phyloP scores from a whole-genome alignment of 345 rosid species.

The Erucastrum elatum region DNA sequence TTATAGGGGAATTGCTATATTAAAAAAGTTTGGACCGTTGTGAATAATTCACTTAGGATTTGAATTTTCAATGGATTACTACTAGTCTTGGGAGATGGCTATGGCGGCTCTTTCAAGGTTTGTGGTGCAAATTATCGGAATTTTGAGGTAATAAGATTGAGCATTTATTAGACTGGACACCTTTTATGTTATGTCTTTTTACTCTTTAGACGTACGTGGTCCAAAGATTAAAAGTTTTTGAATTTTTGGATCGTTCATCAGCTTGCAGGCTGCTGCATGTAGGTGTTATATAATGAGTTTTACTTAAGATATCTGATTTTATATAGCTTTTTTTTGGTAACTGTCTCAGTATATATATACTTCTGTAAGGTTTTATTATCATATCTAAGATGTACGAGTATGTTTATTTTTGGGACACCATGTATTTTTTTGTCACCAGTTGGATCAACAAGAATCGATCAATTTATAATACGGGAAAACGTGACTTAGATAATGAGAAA shows the following conservation, averaged over 20 bases:
- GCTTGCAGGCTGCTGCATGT: neutral
- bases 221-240: neutral
- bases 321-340: too few relatives aligned
- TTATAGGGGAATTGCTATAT: neutral
- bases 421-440: too few relatives aligned
- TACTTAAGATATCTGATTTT: too few relatives aligned
- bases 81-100: constrained; percentile 6
- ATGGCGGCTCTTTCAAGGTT: neutral
- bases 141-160: constrained; percentile 1
- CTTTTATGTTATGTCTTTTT: neutral
- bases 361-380: neutral
- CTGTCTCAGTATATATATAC: too few relatives aligned
- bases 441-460: too few relatives aligned
- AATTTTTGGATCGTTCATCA: neutral
- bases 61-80: constrained; percentile 23
- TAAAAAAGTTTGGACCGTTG: constrained; percentile 1
- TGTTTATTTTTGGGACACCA: neutral
- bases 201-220: neutral
- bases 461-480: too few relatives aligned
- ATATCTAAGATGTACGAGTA: neutral
- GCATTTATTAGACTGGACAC: neutral
- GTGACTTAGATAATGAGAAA: too few relatives aligned
- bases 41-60: constrained; percentile 2
- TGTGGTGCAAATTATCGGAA: constrained; percentile 4
- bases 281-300: neutral